These are phyloP conservation scores for Rhodotorula sp. DNA, from an alignment of 1,284 basidiomycete species.

Conservation along the genomic window DNA sequence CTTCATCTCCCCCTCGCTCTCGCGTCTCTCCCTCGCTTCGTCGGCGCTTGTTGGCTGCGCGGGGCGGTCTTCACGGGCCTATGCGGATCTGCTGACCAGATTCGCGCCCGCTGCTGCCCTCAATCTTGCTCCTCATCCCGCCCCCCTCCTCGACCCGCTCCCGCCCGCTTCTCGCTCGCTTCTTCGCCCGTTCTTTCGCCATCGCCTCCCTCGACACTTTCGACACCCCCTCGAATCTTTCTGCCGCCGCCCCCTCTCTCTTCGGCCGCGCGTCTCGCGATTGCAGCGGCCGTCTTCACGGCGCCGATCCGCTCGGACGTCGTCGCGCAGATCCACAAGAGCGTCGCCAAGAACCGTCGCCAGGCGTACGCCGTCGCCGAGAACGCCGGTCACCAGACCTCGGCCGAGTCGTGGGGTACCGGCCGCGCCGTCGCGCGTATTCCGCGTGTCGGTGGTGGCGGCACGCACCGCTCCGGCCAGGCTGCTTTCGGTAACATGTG, in stretches of 20 bases:
- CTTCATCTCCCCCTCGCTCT: background rate
- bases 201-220: too few species aligned
- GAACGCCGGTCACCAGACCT: constrained; percentile 99
- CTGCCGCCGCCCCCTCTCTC: too few species aligned
- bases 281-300: constrained; percentile 97
- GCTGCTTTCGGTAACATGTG: constrained; percentile 99
- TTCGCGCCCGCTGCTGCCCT: too few species aligned
- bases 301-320: constrained; percentile 99
- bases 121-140: too few species aligned
- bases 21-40: background rate
- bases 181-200: too few species aligned
- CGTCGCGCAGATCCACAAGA: constrained; percentile 95
- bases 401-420: constrained; percentile 99
- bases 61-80: too few species aligned
- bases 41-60: too few species aligned
- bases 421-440: constrained; percentile 99
- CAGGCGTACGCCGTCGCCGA: constrained; percentile 96
- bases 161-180: too few species aligned
- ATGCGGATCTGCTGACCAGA: too few species aligned
- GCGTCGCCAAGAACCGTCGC: constrained; percentile 52
- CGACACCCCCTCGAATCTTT: background rate
- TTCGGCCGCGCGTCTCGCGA: constrained; percentile 52
- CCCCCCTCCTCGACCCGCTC: too few species aligned
- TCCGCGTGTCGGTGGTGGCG: constrained; percentile 98
- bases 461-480: constrained; percentile 96